Evolutionary conservation across 2,329 filamentous ascomycete species (phyloP).

Genomic region (Davidsoniella neocaledoniae): DNA sequence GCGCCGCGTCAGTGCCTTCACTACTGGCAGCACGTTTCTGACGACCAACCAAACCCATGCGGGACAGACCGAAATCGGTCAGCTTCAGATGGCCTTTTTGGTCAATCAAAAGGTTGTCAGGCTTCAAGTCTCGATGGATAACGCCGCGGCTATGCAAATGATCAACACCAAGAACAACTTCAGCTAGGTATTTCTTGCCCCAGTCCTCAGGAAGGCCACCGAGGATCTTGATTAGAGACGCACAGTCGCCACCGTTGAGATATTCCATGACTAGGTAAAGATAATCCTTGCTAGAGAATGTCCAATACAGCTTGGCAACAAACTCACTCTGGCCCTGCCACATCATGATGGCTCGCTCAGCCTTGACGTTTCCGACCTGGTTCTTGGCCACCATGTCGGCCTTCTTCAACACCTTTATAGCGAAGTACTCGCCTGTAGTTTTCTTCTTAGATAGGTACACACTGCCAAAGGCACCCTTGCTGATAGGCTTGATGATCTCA

Average conservation of each 20-base stretch:
- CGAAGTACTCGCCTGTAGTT: constrained; percentile 93
- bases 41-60: constrained; percentile 91
- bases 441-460: constrained; percentile 98
- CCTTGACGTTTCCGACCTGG: constrained; percentile 97
- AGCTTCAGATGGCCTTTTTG: constrained; percentile 92
- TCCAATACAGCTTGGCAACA: constrained; percentile 98
- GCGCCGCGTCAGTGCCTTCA: constrained; percentile 62
- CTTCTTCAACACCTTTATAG: constrained; percentile 96
- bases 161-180: constrained; percentile 92
- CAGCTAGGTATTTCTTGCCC: constrained; percentile 93
- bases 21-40: constrained; percentile 83
- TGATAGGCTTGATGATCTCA: constrained; percentile 98
- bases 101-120: constrained; percentile 92
- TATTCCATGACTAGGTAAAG: constrained; percentile 99
- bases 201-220: constrained; percentile 89
- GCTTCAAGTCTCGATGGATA: constrained; percentile 91
- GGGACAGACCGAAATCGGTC: constrained; percentile 91
- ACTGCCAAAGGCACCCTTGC: constrained; percentile 94
- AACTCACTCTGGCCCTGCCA: constrained; percentile 99
- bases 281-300: constrained; percentile 97
- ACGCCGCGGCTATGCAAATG: constrained; percentile 89
- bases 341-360: constrained; percentile 99
- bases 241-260: constrained; percentile 91
- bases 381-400: constrained; percentile 99
- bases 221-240: constrained; percentile 86